phyloP scores from a whole-genome alignment of 2,329 filamentous ascomycete species.

The Beauveria australis region DNA sequence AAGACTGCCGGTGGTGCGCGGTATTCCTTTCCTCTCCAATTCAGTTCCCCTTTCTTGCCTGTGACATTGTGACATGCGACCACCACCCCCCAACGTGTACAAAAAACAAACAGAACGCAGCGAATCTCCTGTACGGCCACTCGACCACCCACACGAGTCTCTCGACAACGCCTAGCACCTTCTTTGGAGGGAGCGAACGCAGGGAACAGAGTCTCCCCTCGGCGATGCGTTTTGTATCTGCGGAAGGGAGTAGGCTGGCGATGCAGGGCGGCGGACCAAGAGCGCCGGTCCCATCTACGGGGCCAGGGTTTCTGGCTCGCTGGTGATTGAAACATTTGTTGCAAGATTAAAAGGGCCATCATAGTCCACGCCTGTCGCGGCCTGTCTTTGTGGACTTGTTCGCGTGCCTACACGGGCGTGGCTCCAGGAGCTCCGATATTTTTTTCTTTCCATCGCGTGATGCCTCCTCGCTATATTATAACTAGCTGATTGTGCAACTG shows the following conservation, averaged over 20 bases:
- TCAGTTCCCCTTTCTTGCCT: background rate
- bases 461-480: background rate
- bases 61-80: background rate
- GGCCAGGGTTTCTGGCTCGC: conserved; percentile 5
- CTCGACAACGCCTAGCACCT: background rate
- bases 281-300: conserved; percentile 7
- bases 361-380: conserved; percentile 42
- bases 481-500: too few relatives aligned
- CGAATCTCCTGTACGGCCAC: conserved; percentile 12
- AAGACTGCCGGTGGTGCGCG: background rate
- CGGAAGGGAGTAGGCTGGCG: conserved; percentile 29
- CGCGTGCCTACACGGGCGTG: conserved; percentile 35
- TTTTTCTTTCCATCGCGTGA: background rate
- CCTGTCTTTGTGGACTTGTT: background rate
- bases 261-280: conserved; percentile 8
- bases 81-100: background rate
- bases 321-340: conserved; percentile 21
- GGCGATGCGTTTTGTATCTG: conserved; percentile 27
- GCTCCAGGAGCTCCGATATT: conserved; percentile 44
- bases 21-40: background rate
- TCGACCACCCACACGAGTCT: conserved; percentile 9
- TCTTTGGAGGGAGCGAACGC: background rate
- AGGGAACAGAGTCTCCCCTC: conserved; percentile 24
- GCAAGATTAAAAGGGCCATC: conserved; percentile 43
- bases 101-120: conserved; percentile 2